phyloP scores from a whole-genome alignment of 1,284 basidiomycete species.

The Sparassis latifolia region DNA sequence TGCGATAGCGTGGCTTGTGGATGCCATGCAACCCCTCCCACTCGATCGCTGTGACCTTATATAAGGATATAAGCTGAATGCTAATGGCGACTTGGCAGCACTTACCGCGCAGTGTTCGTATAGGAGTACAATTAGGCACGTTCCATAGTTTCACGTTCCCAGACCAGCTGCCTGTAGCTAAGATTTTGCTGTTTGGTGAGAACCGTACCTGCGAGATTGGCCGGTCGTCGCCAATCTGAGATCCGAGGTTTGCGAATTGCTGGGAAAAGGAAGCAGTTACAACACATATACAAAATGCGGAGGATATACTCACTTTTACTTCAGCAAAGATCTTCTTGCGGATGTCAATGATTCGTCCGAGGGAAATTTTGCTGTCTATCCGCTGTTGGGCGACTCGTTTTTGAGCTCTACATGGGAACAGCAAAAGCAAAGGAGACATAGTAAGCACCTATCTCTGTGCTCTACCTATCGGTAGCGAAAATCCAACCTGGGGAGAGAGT shows the following conservation, averaged over 20 bases:
- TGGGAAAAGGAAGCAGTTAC: conserved; percentile 24
- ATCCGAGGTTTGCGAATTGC: conserved; percentile 90
- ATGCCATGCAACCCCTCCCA: conserved; percentile 98
- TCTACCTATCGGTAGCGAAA: conserved; percentile 49
- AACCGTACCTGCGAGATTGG: conserved; percentile 94
- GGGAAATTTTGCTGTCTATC: conserved; percentile 80
- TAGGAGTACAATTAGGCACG: conserved; percentile 80
- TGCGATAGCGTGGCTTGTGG: conserved; percentile 86
- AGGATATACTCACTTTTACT: conserved; percentile 64
- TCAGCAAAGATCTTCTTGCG: conserved; percentile 86
- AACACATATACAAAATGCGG: neutral
- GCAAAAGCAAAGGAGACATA: conserved; percentile 31
- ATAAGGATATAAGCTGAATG: neutral
- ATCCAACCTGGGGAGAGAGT: conserved; percentile 88
- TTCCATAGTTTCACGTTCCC: conserved; percentile 95
- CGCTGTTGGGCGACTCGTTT: conserved; percentile 86
- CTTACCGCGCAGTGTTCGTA: conserved; percentile 66
- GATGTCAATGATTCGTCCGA: conserved; percentile 86
- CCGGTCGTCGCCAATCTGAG: conserved; percentile 95
- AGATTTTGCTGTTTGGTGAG: conserved; percentile 81
- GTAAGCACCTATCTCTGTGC: conserved; percentile 68
- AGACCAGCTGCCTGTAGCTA: conserved; percentile 95
- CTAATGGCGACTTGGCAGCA: neutral
- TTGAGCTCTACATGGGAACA: conserved; percentile 73
- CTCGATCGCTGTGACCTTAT: conserved; percentile 81